Base-by-base conservation (phyloP, 805 yeast species). In the Candida silvicultrix region DNA sequence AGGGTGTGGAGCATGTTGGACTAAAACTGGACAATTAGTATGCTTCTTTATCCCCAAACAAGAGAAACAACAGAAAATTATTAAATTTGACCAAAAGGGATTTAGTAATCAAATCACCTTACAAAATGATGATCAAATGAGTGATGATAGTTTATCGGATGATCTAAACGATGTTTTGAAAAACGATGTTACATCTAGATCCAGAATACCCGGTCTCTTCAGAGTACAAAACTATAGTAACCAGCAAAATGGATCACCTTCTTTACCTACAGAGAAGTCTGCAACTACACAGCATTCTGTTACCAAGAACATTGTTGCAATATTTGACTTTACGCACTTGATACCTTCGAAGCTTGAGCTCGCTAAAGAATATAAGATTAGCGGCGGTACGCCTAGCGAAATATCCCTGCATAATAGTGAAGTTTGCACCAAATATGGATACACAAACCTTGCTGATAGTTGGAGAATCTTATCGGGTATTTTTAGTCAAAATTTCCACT, bases 1-100 rank as follows among this genome's bases (percentile, higher is more conserved):
- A 58, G 94, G 89, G 10, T 90, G 96, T 68, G 97, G 97, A 10
- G 97, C 96, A 0, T 70, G 79, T 1, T 90, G 97, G 96, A 74
- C 95, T 0, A 74, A 80, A 12, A 75, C 78, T 3, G 97, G 97
- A 0, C 79, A 79, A 48, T 67, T 90, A 43, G 83, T 90, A 1
- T 87, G 96, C 58, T 90, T 90, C 57, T 89, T 88, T 64, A 76
- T 83, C 10, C 81, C 84, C 0, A 77, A 77, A 42, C 71, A 66
- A 41, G 68, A 66, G 47, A 65, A 69, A 36, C 66, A 70, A 52
- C 64, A 66, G 38, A 64, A 62, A 31, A 65, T 72, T 23, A 73
- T 79, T 39, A 73, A 71, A 40, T 72, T 78, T 55, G 79, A 76
- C 40, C 81, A 76, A 44, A 77, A 73, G 40, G 83, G 80, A 1